Base-by-base conservation (phyloP, 2,329 filamentous ascomycete species). In the Cladosporium sp. region DNA sequence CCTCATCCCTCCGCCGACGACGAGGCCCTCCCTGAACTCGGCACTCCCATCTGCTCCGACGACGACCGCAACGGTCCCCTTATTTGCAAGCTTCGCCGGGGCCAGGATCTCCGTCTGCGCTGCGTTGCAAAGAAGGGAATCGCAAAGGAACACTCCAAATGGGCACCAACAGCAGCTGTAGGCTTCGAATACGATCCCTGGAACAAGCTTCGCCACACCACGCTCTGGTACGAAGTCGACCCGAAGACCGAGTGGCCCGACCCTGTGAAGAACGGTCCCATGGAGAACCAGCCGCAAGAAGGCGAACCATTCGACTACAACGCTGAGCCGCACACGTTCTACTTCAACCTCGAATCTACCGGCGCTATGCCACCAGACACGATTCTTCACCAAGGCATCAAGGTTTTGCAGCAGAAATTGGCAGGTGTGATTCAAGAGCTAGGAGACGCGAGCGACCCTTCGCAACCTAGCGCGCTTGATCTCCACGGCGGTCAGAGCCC, bases 81-180 rank as follows among this genome's bases (percentile, higher is more conserved):
- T 66, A 93, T 99, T 65, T 90, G 89, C 69, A 97, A 97, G 80
- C 78, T 99, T 71, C 84, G 93, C 60, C 88, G 88, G 70, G 91
- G 89, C 2, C 94, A 99, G 76, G 92, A 96, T 75, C 78, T 99
- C 61, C 88, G 91, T 73, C 84, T 99, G 70, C 89, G 85, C 62
- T 97, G 93, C 72, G 89, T 97, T 65, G 94, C 93, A 52, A 97
- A 96, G 82, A 97, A 97, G 82, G 94, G 94, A 1, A 97, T 97
- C 64, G 92, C 93, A 38, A 99, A 99, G 80, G 94, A 99, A 74
- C 94, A 99, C 75, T 90, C 94, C 9, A 99, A 99, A 76, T 99
- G 94, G 94, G 89, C 91, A 69, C 92, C 94, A 1, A 93, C 90
- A 37, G 84, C 92, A 40, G 94, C 94, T 3, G 87, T 99, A 40